Percentiles rank a stretch among this genome's conserved stretches.
phyloP scores from a whole-genome alignment of 805 yeast genomes.

The Teunomyces lycoperdinae region DNA sequence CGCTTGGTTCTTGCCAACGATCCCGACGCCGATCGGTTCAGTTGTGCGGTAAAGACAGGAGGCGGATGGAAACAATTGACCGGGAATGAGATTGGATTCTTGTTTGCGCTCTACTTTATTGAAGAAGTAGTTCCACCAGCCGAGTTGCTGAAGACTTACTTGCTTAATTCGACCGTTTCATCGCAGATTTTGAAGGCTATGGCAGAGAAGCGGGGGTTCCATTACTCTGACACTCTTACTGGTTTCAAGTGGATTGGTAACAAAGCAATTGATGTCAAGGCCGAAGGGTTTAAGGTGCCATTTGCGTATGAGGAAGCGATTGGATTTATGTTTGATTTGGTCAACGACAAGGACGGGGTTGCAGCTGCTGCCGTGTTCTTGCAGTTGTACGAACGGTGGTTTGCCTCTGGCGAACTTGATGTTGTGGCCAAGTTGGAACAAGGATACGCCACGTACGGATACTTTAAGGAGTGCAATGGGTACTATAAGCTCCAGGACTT shows the following conservation, averaged over 20 bases:
- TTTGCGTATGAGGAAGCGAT: conserved; percentile 96
- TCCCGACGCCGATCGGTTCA: conserved; percentile 96
- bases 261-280: conserved; percentile 69
- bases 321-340: conserved; percentile 84
- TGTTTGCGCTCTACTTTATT: conserved; percentile 69
- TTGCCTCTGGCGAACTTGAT: conserved; percentile 27
- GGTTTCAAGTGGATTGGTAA: conserved; percentile 99
- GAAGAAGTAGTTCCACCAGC: conserved; percentile 25
- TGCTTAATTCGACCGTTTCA: conserved; percentile 89
- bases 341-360: conserved; percentile 92
- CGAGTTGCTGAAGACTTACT: conserved; percentile 40
- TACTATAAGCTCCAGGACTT: conserved; percentile 69
- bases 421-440: conserved; percentile 51
- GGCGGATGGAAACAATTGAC: conserved; percentile 71
- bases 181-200: conserved; percentile 73
- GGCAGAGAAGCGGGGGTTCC: conserved; percentile 61
- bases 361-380: conserved; percentile 74
- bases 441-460: conserved; percentile 70
- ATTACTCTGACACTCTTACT: conserved; percentile 78
- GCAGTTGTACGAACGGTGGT: conserved; percentile 63
- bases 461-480: conserved; percentile 81
- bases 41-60: conserved; percentile 60
- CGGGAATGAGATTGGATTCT: conserved; percentile 86
- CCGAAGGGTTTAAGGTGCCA: conserved; percentile 66
- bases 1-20: conserved; percentile 80